phyloP scores from a whole-genome alignment of 495 filamentous ascomycete genomes.

The Hapsidospora chrysogenum region DNA sequence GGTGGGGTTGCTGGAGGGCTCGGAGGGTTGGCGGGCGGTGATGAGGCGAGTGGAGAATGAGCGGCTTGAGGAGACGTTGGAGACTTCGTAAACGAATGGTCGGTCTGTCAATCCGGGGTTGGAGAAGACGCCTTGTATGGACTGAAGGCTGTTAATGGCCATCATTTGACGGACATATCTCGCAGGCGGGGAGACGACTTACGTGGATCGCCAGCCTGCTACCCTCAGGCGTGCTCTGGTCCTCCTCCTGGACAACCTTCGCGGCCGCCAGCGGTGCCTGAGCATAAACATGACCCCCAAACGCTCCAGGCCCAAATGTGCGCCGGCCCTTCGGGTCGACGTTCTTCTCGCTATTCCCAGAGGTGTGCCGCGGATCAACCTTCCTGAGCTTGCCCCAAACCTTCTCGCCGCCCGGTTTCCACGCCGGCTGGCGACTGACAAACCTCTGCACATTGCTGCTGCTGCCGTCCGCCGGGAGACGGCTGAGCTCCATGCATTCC shows the following conservation, averaged over 20 bases:
- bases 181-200: slow-evolving; percentile 9
- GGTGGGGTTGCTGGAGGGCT: slow-evolving; percentile 13
- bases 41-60: slow-evolving; percentile 43
- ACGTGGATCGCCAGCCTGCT: slow-evolving; percentile 40
- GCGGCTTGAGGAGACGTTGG: slow-evolving; percentile 34
- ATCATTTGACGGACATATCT: too few species aligned
- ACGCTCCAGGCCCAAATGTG: slow-evolving; percentile 16
- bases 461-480: background rate
- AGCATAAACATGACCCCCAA: slow-evolving; percentile 52
- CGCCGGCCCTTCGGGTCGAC: background rate
- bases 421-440: slow-evolving; percentile 1
- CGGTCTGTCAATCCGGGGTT: slow-evolving; percentile 29
- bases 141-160: too few species aligned
- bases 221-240: slow-evolving; percentile 7
- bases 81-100: slow-evolving; percentile 44
- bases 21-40: slow-evolving; percentile 31
- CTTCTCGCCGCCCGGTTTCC: background rate
- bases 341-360: background rate
- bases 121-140: slow-evolving; percentile 55
- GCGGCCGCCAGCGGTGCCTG: slow-evolving; percentile 47
- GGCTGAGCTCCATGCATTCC: background rate
- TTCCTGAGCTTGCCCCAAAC: background rate
- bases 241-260: slow-evolving; percentile 26
- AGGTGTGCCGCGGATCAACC: too few species aligned
- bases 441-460: background rate